Percentiles rank a stretch among this genome's conserved stretches.
Conservation (phyloP, 2,329 filamentous ascomycete species). For the Harringtonia lauricola region DNA sequence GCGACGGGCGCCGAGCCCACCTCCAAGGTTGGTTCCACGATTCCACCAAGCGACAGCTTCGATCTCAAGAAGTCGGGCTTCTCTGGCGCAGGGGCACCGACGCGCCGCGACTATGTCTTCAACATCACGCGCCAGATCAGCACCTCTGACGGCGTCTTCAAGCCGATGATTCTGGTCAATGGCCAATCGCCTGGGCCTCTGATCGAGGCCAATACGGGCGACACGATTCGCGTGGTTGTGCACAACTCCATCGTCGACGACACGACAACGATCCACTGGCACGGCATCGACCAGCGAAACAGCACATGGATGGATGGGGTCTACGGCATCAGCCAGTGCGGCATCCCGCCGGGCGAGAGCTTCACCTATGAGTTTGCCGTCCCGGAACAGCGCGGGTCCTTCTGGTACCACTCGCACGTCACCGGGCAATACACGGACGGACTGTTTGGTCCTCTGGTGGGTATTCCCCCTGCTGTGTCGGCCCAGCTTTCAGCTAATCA, state of each 20-base stretch:
- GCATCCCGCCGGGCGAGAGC: constrained; percentile 40
- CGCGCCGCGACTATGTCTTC: constrained; percentile 20
- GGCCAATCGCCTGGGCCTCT: constrained; percentile 31
- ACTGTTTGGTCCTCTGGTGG: constrained; percentile 46
- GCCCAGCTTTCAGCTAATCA: neutral
- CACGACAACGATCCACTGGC: constrained; percentile 8
- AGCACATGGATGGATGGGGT: constrained; percentile 6
- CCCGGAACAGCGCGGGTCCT: constrained; percentile 22
- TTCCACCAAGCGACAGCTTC: neutral
- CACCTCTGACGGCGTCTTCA: constrained; percentile 23
- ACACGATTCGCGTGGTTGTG: constrained; percentile 40
- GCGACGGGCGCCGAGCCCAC: neutral
- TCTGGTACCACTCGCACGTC: constrained; percentile 49
- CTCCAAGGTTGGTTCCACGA: neutral
- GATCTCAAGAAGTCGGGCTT: constrained; percentile 14
- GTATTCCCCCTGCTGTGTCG: neutral
- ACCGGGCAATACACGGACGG: constrained; percentile 53
- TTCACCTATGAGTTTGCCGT: constrained; percentile 52
- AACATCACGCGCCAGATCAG: constrained; percentile 20
- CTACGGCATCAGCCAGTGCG: constrained; percentile 42
- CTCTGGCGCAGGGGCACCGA: constrained; percentile 4
- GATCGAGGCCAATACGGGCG: constrained; percentile 32
- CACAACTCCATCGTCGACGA: constrained; percentile 39
- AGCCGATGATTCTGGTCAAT: constrained; percentile 27
- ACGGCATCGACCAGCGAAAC: constrained; percentile 6